Evolutionary conservation across 352 stramenopile species (phyloP).

Genomic region (Phytophthora constricta): DNA sequence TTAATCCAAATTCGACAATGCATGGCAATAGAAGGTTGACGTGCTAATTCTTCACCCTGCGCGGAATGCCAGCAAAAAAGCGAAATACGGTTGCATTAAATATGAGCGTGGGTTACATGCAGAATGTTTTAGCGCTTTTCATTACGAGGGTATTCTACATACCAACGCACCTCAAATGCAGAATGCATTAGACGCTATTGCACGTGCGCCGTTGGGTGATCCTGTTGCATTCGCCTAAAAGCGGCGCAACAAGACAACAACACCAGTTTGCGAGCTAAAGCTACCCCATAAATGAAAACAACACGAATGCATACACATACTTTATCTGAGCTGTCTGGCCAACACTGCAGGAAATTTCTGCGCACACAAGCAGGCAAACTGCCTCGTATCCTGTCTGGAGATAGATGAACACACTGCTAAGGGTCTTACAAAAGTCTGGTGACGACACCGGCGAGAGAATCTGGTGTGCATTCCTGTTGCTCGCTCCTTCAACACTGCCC

Average conservation of each 20-base stretch:
- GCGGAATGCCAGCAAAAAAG: neutral
- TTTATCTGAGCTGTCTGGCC: neutral
- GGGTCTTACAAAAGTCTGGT: neutral
- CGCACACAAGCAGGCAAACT: neutral
- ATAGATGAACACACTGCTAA: neutral
- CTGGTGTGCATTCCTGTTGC: neutral
- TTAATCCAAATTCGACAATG: conserved; percentile 6
- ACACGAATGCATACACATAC: neutral
- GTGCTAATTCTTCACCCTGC: conserved; percentile 10
- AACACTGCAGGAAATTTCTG: neutral
- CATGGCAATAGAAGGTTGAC: conserved; percentile 4
- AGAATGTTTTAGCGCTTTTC: conserved; percentile 17
- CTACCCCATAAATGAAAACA: neutral
- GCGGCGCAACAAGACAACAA: neutral
- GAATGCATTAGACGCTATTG: neutral
- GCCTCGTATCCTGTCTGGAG: neutral
- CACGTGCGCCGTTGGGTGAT: neutral
- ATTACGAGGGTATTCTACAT: neutral
- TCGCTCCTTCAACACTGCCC: neutral
- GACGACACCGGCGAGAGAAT: neutral
- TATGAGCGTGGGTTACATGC: conserved; percentile 21
- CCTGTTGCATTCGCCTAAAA: neutral
- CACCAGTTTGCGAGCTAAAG: neutral
- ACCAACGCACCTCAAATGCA: neutral
- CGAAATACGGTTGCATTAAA: conserved; percentile 3